Conservation (phyloP, 2,329 filamentous ascomycete genomes). For the Talaromyces sp. region DNA sequence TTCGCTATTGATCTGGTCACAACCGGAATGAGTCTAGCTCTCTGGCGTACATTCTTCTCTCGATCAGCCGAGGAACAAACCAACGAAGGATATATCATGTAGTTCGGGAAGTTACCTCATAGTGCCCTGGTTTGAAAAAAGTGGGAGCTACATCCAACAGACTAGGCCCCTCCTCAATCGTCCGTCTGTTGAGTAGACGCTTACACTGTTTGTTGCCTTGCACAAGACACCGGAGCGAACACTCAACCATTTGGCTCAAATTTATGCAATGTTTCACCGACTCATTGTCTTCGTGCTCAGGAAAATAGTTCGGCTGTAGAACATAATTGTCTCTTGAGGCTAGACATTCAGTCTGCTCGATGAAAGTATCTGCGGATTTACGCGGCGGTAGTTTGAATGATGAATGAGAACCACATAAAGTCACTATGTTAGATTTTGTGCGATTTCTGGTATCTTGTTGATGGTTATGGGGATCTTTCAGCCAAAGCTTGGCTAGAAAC, state of each 20-base stretch:
- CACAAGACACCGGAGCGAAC: slow-evolving; percentile 4
- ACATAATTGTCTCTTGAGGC: neutral
- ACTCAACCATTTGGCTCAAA: neutral
- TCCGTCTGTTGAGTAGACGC: neutral
- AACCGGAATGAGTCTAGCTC: slow-evolving; percentile 33
- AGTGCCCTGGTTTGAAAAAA: slow-evolving; percentile 24
- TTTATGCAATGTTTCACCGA: neutral
- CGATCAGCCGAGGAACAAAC: slow-evolving; percentile 4
- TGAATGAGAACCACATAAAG: neutral
- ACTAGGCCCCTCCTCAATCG: neutral
- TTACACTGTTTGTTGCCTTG: neutral
- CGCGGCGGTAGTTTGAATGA: neutral
- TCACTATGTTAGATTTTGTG: neutral
- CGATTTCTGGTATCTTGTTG: neutral
- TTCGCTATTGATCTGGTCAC: slow-evolving; percentile 35
- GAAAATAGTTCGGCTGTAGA: neutral
- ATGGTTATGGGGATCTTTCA: neutral
- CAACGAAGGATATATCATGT: neutral
- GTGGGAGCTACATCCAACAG: slow-evolving; percentile 12
- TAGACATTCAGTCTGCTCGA: no score
- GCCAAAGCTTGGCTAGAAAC: slow-evolving; percentile 7
- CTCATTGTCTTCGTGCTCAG: no score
- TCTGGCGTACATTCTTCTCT: slow-evolving; percentile 35
- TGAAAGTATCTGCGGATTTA: neutral
- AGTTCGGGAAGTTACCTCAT: slow-evolving; percentile 25